Percentiles rank a stretch among this genome's conserved stretches.
Conservation (phyloP, 2,329 filamentous ascomycete species). For the Septoria linicola region DNA sequence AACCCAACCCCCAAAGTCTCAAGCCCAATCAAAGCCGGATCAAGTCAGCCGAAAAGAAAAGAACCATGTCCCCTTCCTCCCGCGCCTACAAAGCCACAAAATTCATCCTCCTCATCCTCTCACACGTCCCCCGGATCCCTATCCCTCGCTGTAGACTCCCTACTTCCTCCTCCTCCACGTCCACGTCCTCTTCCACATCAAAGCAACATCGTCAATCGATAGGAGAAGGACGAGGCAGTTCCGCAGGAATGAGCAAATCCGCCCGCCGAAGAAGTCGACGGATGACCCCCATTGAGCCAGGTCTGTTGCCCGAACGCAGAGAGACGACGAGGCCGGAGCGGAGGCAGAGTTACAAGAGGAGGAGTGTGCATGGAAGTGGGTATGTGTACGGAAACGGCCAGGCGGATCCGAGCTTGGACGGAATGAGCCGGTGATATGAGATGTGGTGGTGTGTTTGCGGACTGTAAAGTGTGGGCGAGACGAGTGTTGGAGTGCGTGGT, state of each 20-base stretch:
- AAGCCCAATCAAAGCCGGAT: no score
- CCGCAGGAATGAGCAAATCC: not conserved
- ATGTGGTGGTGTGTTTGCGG: no score
- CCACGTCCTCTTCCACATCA: not conserved
- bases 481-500: no score
- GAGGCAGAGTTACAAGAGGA: constrained; percentile 3
- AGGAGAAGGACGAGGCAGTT: not conserved
- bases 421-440: no score
- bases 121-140: not conserved
- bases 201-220: no score
- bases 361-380: not conserved
- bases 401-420: not conserved
- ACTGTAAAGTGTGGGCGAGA: no score
- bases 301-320: constrained; percentile 2
- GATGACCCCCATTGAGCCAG: not conserved
- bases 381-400: not conserved
- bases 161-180: not conserved
- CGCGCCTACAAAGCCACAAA: constrained; percentile 7
- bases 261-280: no score
- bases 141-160: not conserved
- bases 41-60: no score
- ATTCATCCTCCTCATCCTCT: constrained; percentile 10
- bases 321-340: constrained; percentile 4
- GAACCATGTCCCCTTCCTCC: constrained; percentile 2
- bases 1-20: no score